phyloP scores from a whole-genome alignment of 306 rosid genomes.

The Cicer arietinum region DNA sequence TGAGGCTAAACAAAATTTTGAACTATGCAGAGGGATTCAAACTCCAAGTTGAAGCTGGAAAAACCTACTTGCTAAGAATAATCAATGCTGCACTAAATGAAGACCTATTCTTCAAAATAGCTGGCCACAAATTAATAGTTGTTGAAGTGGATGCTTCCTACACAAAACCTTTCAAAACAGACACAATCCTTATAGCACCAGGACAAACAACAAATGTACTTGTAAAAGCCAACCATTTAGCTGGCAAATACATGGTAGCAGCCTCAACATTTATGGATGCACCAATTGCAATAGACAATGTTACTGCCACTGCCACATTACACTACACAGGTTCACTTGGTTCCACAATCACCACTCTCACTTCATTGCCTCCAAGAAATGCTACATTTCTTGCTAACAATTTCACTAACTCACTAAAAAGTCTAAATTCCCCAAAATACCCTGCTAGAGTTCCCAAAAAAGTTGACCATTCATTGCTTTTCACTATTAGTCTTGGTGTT shows the following conservation, averaged over 20 bases:
- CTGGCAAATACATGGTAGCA: slow-evolving; percentile 65
- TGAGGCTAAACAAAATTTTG: neutral
- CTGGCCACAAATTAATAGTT: slow-evolving; percentile 69
- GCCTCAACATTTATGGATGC: slow-evolving; percentile 81
- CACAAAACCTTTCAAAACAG: slow-evolving; percentile 76
- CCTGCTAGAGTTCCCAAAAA: slow-evolving; percentile 77
- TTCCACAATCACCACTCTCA: slow-evolving; percentile 57
- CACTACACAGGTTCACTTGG: slow-evolving; percentile 55
- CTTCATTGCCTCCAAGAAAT: slow-evolving; percentile 64
- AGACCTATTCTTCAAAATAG: slow-evolving; percentile 83
- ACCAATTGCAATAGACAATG: slow-evolving; percentile 66
- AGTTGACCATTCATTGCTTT: slow-evolving; percentile 71
- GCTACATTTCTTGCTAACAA: slow-evolving; percentile 59
- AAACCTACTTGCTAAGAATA: slow-evolving; percentile 72
- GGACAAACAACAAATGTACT: slow-evolving; percentile 92
- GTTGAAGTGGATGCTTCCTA: slow-evolving; percentile 87
- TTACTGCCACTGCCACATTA: slow-evolving; percentile 70
- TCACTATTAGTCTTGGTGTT: slow-evolving; percentile 77
- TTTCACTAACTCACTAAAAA: slow-evolving; percentile 64
- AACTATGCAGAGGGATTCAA: slow-evolving; percentile 56
- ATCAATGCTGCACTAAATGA: slow-evolving; percentile 90
- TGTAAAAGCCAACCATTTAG: slow-evolving; percentile 48
- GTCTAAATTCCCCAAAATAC: slow-evolving; percentile 62
- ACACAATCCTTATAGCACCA: slow-evolving; percentile 76
- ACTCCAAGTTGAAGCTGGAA: slow-evolving; percentile 58